Evolutionary conservation across 2,329 filamentous ascomycete species (phyloP).

Genomic region (Talaromyces pinophilus): DNA sequence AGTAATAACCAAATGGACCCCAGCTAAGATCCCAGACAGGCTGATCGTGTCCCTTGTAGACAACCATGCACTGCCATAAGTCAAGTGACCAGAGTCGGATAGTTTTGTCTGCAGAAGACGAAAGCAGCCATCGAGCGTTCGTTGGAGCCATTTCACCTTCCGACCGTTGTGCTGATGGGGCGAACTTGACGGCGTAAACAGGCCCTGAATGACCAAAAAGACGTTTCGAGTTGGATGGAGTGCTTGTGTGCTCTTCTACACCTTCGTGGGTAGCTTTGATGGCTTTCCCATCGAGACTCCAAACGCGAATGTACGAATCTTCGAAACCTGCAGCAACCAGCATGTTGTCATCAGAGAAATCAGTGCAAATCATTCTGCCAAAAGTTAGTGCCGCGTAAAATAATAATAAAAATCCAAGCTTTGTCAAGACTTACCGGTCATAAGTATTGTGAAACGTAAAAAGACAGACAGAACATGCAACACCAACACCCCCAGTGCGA

Average conservation of each 20-base stretch:
- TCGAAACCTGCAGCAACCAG: conserved; percentile 86
- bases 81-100: conserved; percentile 92
- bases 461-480: conserved; percentile 88
- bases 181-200: conserved; percentile 87
- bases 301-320: conserved; percentile 94
- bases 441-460: conserved; percentile 98
- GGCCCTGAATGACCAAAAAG: conserved; percentile 86
- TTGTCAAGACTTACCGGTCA: conserved; percentile 65
- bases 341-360: conserved; percentile 88
- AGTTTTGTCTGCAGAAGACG: conserved; percentile 81
- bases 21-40: conserved; percentile 87
- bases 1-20: conserved; percentile 95
- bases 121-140: conserved; percentile 75
- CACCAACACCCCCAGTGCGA: conserved; percentile 77
- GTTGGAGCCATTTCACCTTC: conserved; percentile 56
- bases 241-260: conserved; percentile 57
- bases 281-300: conserved; percentile 83
- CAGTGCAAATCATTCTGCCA: conserved; percentile 79
- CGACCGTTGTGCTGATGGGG: conserved; percentile 62
- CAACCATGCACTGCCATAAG: conserved; percentile 85
- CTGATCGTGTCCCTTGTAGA: conserved; percentile 90
- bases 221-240: conserved; percentile 71
- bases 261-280: conserved; percentile 68
- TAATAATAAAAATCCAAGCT: not conserved
- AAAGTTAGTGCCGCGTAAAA: conserved; percentile 27